Evolutionary conservation across 2,329 filamentous ascomycete genomes (phyloP), one percentile per base, ranked within the genome.

Genomic region (Phaeomoniella chlamydospora): DNA sequence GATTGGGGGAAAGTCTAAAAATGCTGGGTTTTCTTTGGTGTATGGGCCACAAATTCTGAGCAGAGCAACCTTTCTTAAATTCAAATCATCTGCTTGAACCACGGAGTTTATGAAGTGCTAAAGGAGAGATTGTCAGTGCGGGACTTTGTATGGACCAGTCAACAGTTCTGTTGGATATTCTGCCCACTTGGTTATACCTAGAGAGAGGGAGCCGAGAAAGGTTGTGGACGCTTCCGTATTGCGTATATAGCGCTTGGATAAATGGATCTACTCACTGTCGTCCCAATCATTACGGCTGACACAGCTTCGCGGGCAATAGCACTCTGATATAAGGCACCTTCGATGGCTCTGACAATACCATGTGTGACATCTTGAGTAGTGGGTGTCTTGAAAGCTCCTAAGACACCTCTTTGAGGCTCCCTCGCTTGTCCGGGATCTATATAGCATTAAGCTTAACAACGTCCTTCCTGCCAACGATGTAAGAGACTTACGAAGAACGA

Each of bases 71-170:
- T 56, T 57, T 26, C 54, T 56, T 14, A 68, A 51, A 3, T 60
- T 50, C 15, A 56, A 45, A 1, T 54, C 54, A 49, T 68, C 63
- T 17, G 58, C 57, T 41, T 67, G 61, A 9, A 67, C 55, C 4
- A 68, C 53, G 0, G 65, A 63, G 45, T 68, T 68, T 45, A 68
- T 60, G 40, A 68, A 68, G 43, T 67, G 64, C 22, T 26, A n/a
- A n/a, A n/a, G n/a, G n/a, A n/a, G n/a, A n/a, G 22, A 9, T 26
- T 9, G 22, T 6, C n/a, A 26, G 22, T 26, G 9, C 22, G 22
- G 22, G 22, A 26, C 22, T 26, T 26, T n/a, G 22, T 26, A 26
- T 9, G 22, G 9, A n/a, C n/a, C n/a, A n/a, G n/a, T n/a, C n/a
- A n/a, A n/a, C n/a, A n/a, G n/a, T n/a, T n/a, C n/a, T n/a, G n/a